Conservation (phyloP, 1,284 basidiomycete genomes). For the Ustilago bromivora region DNA sequence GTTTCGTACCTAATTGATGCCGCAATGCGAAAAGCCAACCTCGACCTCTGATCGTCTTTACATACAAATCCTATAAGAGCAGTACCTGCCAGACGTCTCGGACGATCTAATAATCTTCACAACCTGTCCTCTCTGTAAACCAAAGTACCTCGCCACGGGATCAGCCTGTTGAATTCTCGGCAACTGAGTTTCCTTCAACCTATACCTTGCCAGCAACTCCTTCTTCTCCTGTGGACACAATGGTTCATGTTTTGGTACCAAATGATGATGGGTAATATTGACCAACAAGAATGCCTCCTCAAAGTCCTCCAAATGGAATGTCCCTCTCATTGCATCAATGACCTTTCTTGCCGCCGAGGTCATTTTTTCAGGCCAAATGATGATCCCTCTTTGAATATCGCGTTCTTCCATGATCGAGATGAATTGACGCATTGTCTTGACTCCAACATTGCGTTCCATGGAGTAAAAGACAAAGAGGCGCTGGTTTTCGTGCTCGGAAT, state of each 20-base stretch:
- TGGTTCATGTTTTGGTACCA: constrained; percentile 94
- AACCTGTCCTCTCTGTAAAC: constrained; percentile 91
- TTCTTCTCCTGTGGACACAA: constrained; percentile 88
- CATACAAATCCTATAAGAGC: constrained; percentile 84
- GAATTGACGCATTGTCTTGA: constrained; percentile 69
- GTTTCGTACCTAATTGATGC: too few relatives aligned
- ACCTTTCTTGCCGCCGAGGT: constrained; percentile 91
- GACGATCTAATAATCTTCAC: constrained; percentile 96
- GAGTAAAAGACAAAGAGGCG: constrained; percentile 94
- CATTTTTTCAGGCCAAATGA: constrained; percentile 96
- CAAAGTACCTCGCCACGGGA: constrained; percentile 97
- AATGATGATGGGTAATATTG: constrained; percentile 91
- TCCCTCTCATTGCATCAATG: constrained; percentile 72
- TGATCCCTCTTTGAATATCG: constrained; percentile 88
- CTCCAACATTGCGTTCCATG: constrained; percentile 64
- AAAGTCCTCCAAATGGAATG: constrained; percentile 94
- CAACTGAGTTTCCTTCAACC: constrained; percentile 96
- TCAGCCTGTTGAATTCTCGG: constrained; percentile 96
- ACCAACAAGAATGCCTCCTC: constrained; percentile 95
- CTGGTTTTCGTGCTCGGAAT: constrained; percentile 73
- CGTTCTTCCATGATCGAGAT: constrained; percentile 72
- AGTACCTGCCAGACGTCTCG: constrained; percentile 95
- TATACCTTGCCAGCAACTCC: constrained; percentile 88
- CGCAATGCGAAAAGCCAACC: too few relatives aligned
- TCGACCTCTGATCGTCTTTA: constrained; percentile 13